Evolutionary conservation across 73 alveolate species (phyloP).

Genomic region (Paramecium sonneborni): DNA sequence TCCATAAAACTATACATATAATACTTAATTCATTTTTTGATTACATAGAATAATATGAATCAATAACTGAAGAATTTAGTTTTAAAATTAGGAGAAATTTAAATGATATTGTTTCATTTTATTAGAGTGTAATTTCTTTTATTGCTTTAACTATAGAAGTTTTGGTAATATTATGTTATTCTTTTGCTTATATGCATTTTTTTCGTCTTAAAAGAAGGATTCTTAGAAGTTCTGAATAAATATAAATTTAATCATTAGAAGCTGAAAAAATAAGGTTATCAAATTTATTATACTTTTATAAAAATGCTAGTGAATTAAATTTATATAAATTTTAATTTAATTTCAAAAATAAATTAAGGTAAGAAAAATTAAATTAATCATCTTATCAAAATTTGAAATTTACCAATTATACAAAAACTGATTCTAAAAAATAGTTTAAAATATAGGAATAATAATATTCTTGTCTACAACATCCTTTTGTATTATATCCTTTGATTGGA

Average conservation of each 20-base stretch:
- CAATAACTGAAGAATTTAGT: not conserved
- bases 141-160: not conserved
- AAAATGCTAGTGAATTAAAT: conserved; percentile 1
- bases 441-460: not conserved
- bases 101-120: not conserved
- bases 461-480: not conserved
- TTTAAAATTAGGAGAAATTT: not conserved
- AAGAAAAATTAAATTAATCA: not conserved
- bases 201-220: not conserved
- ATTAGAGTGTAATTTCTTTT: not conserved
- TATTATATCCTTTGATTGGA: not conserved
- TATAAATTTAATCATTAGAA: not conserved
- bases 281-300: not conserved
- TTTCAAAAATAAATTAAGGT: not conserved
- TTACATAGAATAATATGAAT: not conserved
- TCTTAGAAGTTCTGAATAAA: not conserved
- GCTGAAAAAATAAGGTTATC: not conserved
- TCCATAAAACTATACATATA: not conserved
- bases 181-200: not conserved
- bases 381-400: not conserved
- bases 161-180: not conserved
- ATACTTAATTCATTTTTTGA: not conserved
- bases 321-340: not conserved
- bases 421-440: not conserved
- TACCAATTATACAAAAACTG: not conserved